These are phyloP conservation scores for Galerina marginata DNA, from an alignment of 768 basidiomycete genomes.

Conservation along the genomic window DNA sequence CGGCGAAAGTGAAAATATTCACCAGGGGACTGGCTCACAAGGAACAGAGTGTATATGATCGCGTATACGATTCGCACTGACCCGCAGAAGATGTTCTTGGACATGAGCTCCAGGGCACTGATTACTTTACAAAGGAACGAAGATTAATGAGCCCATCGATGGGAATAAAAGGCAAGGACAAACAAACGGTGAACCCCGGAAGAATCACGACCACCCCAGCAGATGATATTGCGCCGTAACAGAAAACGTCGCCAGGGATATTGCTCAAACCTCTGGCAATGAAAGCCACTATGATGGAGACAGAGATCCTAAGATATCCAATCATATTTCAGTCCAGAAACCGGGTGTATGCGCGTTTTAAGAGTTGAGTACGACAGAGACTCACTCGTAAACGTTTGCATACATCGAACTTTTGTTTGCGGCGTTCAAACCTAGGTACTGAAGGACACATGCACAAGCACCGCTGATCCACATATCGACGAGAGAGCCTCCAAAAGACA, in stretches of 20 bases:
- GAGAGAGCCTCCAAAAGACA: slow-evolving; percentile 82
- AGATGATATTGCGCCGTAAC: slow-evolving; percentile 89
- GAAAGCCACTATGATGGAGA: slow-evolving; percentile 85
- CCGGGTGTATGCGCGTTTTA: not conserved
- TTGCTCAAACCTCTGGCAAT: slow-evolving; percentile 79
- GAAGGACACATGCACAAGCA: slow-evolving; percentile 67
- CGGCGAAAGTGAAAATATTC: not conserved
- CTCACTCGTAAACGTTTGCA: slow-evolving; percentile 96
- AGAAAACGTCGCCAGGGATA: slow-evolving; percentile 77
- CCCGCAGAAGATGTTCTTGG: slow-evolving; percentile 80
- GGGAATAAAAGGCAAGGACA: slow-evolving; percentile 34
- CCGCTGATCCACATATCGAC: slow-evolving; percentile 87
- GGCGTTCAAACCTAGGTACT: slow-evolving; percentile 81
- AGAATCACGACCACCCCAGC: slow-evolving; percentile 91
- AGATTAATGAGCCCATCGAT: not conserved
- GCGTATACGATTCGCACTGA: slow-evolving; percentile 86
- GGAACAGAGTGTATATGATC: slow-evolving; percentile 83
- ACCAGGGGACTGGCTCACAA: slow-evolving; percentile 46
- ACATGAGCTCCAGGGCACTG: slow-evolving; percentile 81
- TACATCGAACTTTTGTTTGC: slow-evolving; percentile 89
- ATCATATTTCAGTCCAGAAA: not conserved
- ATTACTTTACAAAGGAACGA: slow-evolving; percentile 53
- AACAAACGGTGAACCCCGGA: slow-evolving; percentile 84
- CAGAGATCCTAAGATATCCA: slow-evolving; percentile 65
- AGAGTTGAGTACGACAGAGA: slow-evolving; percentile 10